Evolutionary conservation across 768 basidiomycete genomes (phyloP).

Genomic region (Auriculariales sp.): DNA sequence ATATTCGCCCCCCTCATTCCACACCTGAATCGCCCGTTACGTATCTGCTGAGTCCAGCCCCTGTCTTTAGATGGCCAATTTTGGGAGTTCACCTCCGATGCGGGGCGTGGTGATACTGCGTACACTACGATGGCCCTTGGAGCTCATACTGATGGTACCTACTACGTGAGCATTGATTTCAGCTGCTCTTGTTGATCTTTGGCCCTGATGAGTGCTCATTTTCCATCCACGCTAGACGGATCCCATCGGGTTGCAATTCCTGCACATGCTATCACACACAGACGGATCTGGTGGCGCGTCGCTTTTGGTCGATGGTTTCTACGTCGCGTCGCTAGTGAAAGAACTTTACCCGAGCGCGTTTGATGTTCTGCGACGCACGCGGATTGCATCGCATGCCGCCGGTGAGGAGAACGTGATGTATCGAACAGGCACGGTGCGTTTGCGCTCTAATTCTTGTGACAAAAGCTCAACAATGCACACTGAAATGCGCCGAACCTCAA

Average conservation of each 20-base stretch:
- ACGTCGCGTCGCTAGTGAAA: slow-evolving; percentile 68
- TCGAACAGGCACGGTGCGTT: slow-evolving; percentile 4
- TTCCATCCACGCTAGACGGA: slow-evolving; percentile 43
- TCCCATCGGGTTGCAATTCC: slow-evolving; percentile 89
- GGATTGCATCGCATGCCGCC: slow-evolving; percentile 76
- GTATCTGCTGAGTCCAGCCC: not conserved
- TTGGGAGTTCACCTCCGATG: slow-evolving; percentile 92
- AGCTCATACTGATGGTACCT: slow-evolving; percentile 71
- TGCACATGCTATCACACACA: slow-evolving; percentile 79
- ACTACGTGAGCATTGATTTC: slow-evolving; percentile 56
- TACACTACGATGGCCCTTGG: slow-evolving; percentile 81
- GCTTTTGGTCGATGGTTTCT: slow-evolving; percentile 92
- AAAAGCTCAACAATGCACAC: too few species aligned
- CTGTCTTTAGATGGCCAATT: slow-evolving; percentile 64
- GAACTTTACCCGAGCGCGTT: slow-evolving; percentile 60
- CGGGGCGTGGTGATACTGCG: slow-evolving; percentile 84
- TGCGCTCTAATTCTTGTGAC: too few species aligned
- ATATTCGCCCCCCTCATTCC: too few species aligned
- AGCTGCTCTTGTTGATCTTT: too few species aligned
- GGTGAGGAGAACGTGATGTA: slow-evolving; percentile 39
- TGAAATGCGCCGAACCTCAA: too few species aligned
- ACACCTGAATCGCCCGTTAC: not conserved
- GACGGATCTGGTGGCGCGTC: slow-evolving; percentile 75
- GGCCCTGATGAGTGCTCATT: too few species aligned
- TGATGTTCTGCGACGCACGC: slow-evolving; percentile 46